Base-by-base conservation (phyloP, 108 stramenopile genomes). In the Nitzschia inconspicua region DNA sequence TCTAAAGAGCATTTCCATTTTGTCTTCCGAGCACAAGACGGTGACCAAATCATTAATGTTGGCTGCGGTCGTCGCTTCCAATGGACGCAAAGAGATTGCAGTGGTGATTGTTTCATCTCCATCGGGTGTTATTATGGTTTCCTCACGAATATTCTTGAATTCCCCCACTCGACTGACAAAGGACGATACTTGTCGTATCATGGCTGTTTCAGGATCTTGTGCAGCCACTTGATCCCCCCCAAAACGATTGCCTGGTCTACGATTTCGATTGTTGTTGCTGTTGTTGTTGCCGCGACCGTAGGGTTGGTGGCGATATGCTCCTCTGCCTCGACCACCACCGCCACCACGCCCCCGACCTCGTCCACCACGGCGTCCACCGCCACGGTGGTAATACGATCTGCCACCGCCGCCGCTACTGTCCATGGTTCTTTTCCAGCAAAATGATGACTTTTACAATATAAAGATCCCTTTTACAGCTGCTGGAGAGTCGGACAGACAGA, bases 111-210 rank as follows among this genome's bases (percentile, higher is more conserved):
- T n/a, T n/a, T n/a, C n/a, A 7, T 41, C 19, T 9, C 46, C 36
- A 18, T 14, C 22, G 2, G 9, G 8, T n/a, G n/a, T n/a, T n/a
- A n/a, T n/a, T n/a, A n/a, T n/a, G n/a, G n/a, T n/a, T 13, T 48
- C 26, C 28, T 55, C 36, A 30, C 27, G 61, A 0, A 78, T 61
- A 32, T 75, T 72, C 39, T 72, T 73, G 65, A 83, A 69, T 62
- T 88, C 86, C 20, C 84, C 84, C 69, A 83, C 80, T 54, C 83
- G 83, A 57, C 82, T 80, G 59, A 89, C 78, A 78, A 89, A 82
- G 24, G 84, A 82, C 2, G 74, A 66, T 11, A 89, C 50, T 26
- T 85, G 80, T 42, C 66, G 70, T 53, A 77, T 42, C 65, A 82
- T 70, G 28, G 61, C 72, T 18, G 44, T 42, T 39, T 86, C 61